phyloP scores from a whole-genome alignment of 768 basidiomycete genomes.

The Rhizopogon roseolus region DNA sequence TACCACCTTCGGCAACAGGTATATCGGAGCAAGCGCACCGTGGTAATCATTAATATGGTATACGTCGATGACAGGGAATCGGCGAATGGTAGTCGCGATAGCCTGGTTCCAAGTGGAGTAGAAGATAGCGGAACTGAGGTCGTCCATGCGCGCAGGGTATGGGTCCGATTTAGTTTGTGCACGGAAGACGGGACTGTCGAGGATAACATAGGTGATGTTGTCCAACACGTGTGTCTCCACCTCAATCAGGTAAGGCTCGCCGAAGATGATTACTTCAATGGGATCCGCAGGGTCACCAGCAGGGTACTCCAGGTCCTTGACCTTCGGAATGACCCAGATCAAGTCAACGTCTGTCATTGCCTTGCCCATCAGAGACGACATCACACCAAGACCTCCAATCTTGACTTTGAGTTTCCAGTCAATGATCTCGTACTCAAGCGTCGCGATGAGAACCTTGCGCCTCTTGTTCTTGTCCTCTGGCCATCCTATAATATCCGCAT shows the following conservation, averaged over 20 bases:
- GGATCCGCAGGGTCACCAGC: constrained; percentile 88
- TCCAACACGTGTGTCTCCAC: constrained; percentile 91
- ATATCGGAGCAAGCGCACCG: constrained; percentile 86
- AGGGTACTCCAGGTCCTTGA: constrained; percentile 92
- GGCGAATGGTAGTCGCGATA: constrained; percentile 86
- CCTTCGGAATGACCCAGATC: constrained; percentile 92
- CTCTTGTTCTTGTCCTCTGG: constrained; percentile 90
- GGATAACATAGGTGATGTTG: constrained; percentile 92
- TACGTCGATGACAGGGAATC: constrained; percentile 83
- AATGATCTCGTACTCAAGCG: constrained; percentile 93
- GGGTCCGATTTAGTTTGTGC: constrained; percentile 95
- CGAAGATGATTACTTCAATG: constrained; percentile 94
- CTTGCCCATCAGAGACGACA: constrained; percentile 97
- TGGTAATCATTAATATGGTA: constrained; percentile 97
- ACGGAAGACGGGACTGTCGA: constrained; percentile 94
- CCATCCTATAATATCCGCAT: constrained; percentile 88
- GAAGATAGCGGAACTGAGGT: constrained; percentile 93
- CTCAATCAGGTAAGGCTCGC: constrained; percentile 92
- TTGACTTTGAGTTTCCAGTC: constrained; percentile 99
- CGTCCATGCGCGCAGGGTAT: constrained; percentile 96
- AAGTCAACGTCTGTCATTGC: constrained; percentile 97
- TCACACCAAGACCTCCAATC: constrained; percentile 96
- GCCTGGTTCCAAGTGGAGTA: constrained; percentile 99
- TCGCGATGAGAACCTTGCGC: constrained; percentile 86
- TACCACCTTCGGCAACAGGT: constrained; percentile 86